Base-by-base conservation (phyloP, 2,329 filamentous ascomycete genomes). In the Sporothrix pallida region DNA sequence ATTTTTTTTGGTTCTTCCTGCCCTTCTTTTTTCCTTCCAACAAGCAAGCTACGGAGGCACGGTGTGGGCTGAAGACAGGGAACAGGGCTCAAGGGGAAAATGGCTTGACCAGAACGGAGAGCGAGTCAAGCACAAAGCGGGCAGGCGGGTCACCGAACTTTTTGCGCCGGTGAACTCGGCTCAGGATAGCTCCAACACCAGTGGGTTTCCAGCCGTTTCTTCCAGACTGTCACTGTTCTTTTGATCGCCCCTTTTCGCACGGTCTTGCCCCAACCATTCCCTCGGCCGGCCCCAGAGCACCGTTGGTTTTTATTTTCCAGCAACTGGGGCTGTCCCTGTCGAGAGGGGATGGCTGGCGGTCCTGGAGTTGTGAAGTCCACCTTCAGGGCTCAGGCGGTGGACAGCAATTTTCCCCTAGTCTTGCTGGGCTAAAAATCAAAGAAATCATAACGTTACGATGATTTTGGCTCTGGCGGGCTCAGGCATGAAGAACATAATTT, bases 11-110 rank as follows among this genome's bases (percentile, higher is more conserved):
- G 17, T 7, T 26, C 20, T 56, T 9, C 48, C n/a, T n/a, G 48
- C 13, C 48, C 6, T 56, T 56, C 52, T 56, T 26, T 26, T 20
- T 23, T n/a, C 23, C 42, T 65, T 70, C 31, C 26, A 37, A 44
- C 48, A n/a, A 37, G 31, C 31, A 37, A 37, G 50, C 46, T 31
- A 20, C 31, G 42, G 50, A 37, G 31, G 63, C 20, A 31, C 63
- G 63, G 58, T 37, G 58, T 52, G 44, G 44, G 46, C 44, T 52
- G 23, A 23, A 44, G 56, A 72, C 73, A 74, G 73, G 73, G 73
- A 74, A 74, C 73, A 72, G 63, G 73, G 73, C 52, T 67, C 37
- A 26, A 72, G 26, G 26, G 17, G 48, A 52, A n/a, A n/a, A 17
- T 42, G 23, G 58, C 12, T 46, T 52, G 23, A 17, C 17, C 23